phyloP scores from a whole-genome alignment of 2,329 filamentous ascomycete genomes.

The Botrytis medusae region DNA sequence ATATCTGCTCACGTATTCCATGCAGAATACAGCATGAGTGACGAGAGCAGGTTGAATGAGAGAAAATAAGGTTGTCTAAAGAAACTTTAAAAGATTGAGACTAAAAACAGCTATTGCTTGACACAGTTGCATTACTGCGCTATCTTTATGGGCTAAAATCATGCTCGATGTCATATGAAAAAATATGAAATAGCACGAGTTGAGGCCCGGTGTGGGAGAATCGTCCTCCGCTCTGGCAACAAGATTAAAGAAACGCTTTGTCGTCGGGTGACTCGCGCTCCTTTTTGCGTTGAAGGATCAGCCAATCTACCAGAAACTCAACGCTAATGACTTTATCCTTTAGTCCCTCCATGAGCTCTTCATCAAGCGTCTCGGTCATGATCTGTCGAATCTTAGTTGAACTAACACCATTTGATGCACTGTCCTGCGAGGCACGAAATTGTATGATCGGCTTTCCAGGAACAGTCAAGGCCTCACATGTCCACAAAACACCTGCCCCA shows the following conservation, averaged over 20 bases:
- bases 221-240: background rate
- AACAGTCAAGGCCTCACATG: background rate
- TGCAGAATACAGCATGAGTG: background rate
- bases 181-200: too few species aligned
- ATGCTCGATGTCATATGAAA: background rate
- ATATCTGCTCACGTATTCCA: background rate
- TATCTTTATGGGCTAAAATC: too few species aligned
- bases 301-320: background rate
- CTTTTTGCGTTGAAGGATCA: background rate
- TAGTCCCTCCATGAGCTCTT: background rate
- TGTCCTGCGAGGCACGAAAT: background rate
- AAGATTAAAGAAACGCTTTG: background rate
- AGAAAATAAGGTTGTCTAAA: background rate
- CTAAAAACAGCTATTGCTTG: too few species aligned
- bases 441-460: background rate
- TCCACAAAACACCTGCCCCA: background rate
- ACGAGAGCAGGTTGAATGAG: background rate
- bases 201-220: fast-evolving
- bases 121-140: too few species aligned
- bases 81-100: too few species aligned
- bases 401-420: slow-evolving; percentile 4
- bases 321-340: slow-evolving; percentile 7
- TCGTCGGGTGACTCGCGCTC: background rate
- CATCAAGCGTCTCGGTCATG: background rate
- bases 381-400: slow-evolving; percentile 10